A percentile compares a stretch with the other conserved stretches of the same genome.
phyloP scores from a whole-genome alignment of 768 basidiomycete species.

The Russula sp. region DNA sequence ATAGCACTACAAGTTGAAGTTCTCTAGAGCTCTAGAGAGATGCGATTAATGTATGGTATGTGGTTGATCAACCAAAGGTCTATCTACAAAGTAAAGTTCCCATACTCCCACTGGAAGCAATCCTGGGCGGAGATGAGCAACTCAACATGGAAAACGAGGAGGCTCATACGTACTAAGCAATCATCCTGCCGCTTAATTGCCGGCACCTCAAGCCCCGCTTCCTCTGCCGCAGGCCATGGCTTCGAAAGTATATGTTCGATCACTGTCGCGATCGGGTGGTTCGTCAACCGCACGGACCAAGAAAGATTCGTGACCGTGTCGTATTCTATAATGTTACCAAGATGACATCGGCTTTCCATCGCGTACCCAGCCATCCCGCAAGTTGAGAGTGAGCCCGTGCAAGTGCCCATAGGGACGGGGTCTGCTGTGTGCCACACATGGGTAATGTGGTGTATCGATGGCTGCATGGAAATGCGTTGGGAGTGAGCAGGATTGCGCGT shows the following conservation, averaged over 20 bases:
- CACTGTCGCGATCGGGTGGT: constrained; percentile 71
- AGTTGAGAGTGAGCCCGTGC: constrained; percentile 66
- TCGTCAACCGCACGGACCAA: constrained; percentile 81
- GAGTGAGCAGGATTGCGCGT: neutral
- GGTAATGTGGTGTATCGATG: constrained; percentile 66
- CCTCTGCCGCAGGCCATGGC: constrained; percentile 65
- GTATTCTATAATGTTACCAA: constrained; percentile 77
- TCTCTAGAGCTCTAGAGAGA: neutral
- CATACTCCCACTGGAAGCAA: constrained; percentile 70
- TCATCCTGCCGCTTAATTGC: constrained; percentile 48
- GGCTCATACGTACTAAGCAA: constrained; percentile 53
- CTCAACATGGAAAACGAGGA: neutral
- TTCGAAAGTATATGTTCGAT: constrained; percentile 66
- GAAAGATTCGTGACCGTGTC: constrained; percentile 84
- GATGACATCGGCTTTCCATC: constrained; percentile 54
- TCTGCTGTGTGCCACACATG: constrained; percentile 94
- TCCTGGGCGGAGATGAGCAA: constrained; percentile 39
- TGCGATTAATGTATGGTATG: neutral
- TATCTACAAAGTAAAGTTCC: constrained; percentile 31
- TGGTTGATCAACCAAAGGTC: too few species aligned
- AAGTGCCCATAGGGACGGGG: constrained; percentile 83
- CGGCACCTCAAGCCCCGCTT: constrained; percentile 59
- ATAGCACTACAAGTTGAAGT: neutral
- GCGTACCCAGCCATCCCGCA: constrained; percentile 90
- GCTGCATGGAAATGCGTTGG: constrained; percentile 35